Percentiles rank a stretch among this genome's conserved stretches.
Evolutionary conservation across 306 rosid genomes (phyloP).

Genomic region (Alnus glutinosa): DNA sequence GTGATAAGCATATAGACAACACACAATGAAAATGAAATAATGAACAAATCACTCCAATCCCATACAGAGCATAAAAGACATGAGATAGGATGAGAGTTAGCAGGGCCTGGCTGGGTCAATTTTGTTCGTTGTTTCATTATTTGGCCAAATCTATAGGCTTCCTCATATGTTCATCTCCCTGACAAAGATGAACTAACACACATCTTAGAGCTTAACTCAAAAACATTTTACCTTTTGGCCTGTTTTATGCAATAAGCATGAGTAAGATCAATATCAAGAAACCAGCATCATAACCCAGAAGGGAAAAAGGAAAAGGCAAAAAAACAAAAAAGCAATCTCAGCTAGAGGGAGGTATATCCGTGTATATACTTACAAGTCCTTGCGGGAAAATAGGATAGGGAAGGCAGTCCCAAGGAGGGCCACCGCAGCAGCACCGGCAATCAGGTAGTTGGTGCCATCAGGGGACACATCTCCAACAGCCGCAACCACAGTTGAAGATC

Average conservation of each 20-base stretch:
- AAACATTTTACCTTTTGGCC: neutral
- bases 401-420: conserved; percentile 87
- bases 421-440: conserved; percentile 73
- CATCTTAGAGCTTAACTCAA: neutral
- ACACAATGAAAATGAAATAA: neutral
- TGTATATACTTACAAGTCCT: conserved; percentile 56
- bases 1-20: conserved; percentile 7
- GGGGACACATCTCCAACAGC: conserved; percentile 80
- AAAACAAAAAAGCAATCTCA: neutral
- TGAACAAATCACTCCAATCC: neutral
- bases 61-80: neutral
- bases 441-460: conserved; percentile 61
- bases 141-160: too few species aligned
- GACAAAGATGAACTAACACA: too few species aligned
- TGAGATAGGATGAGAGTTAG: too few species aligned
- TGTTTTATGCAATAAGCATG: neutral
- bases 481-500: conserved; percentile 55
- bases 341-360: neutral
- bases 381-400: conserved; percentile 81
- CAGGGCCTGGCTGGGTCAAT: too few species aligned
- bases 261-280: conserved; percentile 2
- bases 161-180: too few species aligned
- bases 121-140: too few species aligned
- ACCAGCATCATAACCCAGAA: neutral
- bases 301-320: neutral